Conservation (phyloP, 2,329 filamentous ascomycete genomes). For the Clonostachys sp. region DNA sequence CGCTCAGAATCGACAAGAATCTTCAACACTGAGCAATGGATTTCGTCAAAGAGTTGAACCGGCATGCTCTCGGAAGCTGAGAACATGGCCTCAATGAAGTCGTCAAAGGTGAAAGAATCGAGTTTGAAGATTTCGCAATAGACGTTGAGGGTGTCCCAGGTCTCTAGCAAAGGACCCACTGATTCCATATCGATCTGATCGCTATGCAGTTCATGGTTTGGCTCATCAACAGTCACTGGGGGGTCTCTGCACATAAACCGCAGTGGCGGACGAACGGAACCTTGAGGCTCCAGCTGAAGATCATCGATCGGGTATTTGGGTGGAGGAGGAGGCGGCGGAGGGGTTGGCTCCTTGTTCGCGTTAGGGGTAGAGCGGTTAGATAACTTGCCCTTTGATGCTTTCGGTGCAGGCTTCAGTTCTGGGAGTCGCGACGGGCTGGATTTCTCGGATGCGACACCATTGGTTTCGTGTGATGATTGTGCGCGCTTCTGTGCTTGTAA, state of each 20-base stretch:
- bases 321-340: conserved; percentile 63
- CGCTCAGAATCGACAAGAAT: conserved; percentile 72
- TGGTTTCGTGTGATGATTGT: conserved; percentile 35
- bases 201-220: neutral
- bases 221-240: conserved; percentile 30
- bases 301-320: conserved; percentile 97
- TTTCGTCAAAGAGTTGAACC: conserved; percentile 83
- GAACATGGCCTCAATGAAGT: conserved; percentile 84
- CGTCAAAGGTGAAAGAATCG: conserved; percentile 97
- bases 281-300: conserved; percentile 69
- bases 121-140: conserved; percentile 92
- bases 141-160: conserved; percentile 97
- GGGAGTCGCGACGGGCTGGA: conserved; percentile 56
- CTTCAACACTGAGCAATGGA: conserved; percentile 89
- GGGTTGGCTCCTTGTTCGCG: conserved; percentile 5
- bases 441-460: conserved; percentile 23
- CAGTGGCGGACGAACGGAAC: conserved; percentile 65
- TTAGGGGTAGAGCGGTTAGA: conserved; percentile 10
- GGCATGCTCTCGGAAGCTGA: conserved; percentile 69
- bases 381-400: conserved; percentile 59
- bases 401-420: conserved; percentile 69
- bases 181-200: conserved; percentile 72
- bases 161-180: conserved; percentile 80
- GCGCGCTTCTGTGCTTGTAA: conserved; percentile 62
- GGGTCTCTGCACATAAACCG: conserved; percentile 72